Conservation (phyloP, 305 asterid genomes). For the Fraxinus platypoda region DNA sequence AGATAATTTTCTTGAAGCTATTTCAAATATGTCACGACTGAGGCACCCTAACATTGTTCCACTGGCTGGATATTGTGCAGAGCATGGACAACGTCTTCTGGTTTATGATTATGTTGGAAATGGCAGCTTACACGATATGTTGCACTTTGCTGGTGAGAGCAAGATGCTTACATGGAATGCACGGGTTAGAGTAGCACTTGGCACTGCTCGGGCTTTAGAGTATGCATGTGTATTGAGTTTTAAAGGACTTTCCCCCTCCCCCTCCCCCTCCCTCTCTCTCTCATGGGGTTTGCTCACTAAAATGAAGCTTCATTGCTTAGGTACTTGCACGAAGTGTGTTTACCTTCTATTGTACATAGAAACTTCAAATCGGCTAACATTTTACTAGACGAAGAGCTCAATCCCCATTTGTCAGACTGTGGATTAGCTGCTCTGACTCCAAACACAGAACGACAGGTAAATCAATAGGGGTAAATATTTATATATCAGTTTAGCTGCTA, state of each 20-base stretch:
- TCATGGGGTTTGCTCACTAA: conserved; percentile 18
- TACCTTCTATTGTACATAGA: conserved; percentile 90
- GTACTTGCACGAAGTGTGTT: conserved; percentile 98
- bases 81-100: conserved; percentile 90
- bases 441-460: conserved; percentile 86
- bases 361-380: conserved; percentile 96
- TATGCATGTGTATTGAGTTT: conserved; percentile 37
- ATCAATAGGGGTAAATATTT: conserved; percentile 2
- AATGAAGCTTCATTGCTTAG: conserved; percentile 39
- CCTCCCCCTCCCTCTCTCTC: neutral
- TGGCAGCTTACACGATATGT: conserved; percentile 87
- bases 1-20: conserved; percentile 82
- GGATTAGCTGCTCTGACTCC: conserved; percentile 88
- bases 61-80: conserved; percentile 82
- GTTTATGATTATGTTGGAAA: conserved; percentile 75
- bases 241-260: neutral
- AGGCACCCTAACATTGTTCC: conserved; percentile 90
- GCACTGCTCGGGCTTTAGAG: conserved; percentile 98
- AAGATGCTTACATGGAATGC: conserved; percentile 89
- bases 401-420: conserved; percentile 92
- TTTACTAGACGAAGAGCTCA: conserved; percentile 85
- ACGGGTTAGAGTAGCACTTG: conserved; percentile 92
- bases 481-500: neutral
- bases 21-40: conserved; percentile 83
- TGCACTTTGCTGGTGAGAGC: conserved; percentile 87